Percentiles rank a stretch among this genome's conserved stretches.
phyloP scores from a whole-genome alignment of 75 land plant genomes.

The Chamaecyparis obtusa region DNA sequence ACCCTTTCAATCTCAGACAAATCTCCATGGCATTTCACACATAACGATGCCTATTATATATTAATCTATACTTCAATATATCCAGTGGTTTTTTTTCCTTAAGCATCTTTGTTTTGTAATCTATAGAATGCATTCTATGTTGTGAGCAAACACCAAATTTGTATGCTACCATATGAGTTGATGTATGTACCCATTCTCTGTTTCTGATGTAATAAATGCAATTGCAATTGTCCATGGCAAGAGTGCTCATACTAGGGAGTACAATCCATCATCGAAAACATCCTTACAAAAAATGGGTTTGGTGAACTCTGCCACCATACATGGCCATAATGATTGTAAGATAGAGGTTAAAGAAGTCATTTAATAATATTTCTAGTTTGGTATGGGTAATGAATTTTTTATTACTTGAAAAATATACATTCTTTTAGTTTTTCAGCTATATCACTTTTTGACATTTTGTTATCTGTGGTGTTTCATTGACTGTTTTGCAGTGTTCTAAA shows the following conservation, averaged over 20 bases:
- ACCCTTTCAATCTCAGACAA: not conserved
- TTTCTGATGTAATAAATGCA: not conserved
- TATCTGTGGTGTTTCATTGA: not conserved
- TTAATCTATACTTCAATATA: not conserved
- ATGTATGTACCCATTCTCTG: not conserved
- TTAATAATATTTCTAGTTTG: not conserved
- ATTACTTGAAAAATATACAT: not conserved
- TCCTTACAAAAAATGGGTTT: not conserved
- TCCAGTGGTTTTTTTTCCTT: not conserved
- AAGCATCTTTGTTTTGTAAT: not conserved
- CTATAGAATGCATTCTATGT: not conserved
- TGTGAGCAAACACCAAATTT: not conserved
- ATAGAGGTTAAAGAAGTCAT: not conserved
- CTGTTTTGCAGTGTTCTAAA: not conserved
- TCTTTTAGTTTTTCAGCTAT: not conserved
- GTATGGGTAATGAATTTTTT: not conserved
- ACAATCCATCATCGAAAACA: not conserved
- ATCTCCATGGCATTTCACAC: not conserved
- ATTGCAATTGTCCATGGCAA: not conserved
- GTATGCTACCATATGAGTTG: not conserved
- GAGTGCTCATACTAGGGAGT: not conserved
- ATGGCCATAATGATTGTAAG: not conserved
- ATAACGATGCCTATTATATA: not conserved
- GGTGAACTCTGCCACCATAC: not conserved
- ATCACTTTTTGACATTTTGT: not conserved